Evolutionary conservation across 768 basidiomycete species (phyloP), one percentile per base, ranked within the genome.

Genomic region (Peribolospora baueri): DNA sequence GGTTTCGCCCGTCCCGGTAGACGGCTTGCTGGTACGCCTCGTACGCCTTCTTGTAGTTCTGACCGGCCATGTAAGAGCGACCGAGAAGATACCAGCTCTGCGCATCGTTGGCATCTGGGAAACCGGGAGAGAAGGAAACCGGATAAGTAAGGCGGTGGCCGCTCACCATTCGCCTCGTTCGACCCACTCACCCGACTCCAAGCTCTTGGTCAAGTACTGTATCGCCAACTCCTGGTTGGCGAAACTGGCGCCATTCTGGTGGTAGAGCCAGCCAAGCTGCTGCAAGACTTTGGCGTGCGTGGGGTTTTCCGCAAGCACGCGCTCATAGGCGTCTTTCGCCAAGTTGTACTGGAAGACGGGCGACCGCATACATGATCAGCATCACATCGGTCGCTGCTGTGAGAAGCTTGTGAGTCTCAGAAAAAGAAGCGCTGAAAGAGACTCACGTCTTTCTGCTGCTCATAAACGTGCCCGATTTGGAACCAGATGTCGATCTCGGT

Each of bases 1-100:
- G 93, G 66, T 97, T 98, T 56, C 88, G 84, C 25, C 91, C 93
- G 64, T 98, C 93, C 53, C 91, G 84, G 69, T 97, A 97, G 13
- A 98, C 88, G 14, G 93, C 91, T 68, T 98, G 93, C 63, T 98
- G 93, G 66, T 97, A 97, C 0, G 90, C 90, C 67, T 98, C 91
- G 70, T 98, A 97, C 13, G 93, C 93, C 67, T 95, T 95, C 75
- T 93, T 95, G 72, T 95, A 95, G 67, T 95, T 91, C 68, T 85
- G 85, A 13, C 85, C 87, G 11, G 88, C 85, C 88, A 97, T 97
- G 69, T 88, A 97, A 1, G 91, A 91, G 59, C 93, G 84, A 54
- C 91, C 91, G 59, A 97, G 80, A 47, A 97, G 77, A 69, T 97
- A 98, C 91, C 93, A 98, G 63, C 84, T 90, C 69, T 97, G 93